Conservation (phyloP, 306 rosid genomes). For the Cyamopsis tetragonoloba region DNA sequence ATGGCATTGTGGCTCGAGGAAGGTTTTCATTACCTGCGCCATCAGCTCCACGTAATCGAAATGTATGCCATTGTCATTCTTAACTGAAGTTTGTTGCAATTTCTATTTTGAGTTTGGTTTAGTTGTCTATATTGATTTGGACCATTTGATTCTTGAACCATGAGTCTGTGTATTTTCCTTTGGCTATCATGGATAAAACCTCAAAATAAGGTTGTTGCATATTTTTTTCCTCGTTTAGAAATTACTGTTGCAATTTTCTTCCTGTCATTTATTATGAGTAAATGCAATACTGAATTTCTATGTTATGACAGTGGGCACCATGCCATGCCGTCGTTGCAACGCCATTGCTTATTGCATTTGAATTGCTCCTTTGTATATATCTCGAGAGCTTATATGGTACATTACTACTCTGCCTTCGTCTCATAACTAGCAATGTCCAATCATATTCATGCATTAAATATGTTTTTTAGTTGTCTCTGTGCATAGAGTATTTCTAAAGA, state of each 20-base stretch:
- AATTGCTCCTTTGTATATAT: constrained; percentile 94
- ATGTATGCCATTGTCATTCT: constrained; percentile 48
- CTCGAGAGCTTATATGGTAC: constrained; percentile 87
- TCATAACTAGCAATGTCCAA: neutral
- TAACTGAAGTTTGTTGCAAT: constrained; percentile 10
- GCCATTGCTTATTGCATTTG: constrained; percentile 92
- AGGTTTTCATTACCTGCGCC: constrained; percentile 98
- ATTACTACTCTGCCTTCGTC: constrained; percentile 7
- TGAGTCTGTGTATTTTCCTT: constrained; percentile 13
- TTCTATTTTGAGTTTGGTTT: constrained; percentile 12
- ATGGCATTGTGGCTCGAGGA: constrained; percentile 91
- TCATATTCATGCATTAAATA: constrained; percentile 3
- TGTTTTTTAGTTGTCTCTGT: constrained; percentile 8
- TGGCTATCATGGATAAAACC: constrained; percentile 5
- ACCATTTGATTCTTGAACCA: constrained; percentile 11
- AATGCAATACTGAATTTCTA: constrained; percentile 24
- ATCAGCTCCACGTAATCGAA: constrained; percentile 87
- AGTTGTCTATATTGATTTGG: neutral
- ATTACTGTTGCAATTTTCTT: neutral
- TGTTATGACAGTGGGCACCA: constrained; percentile 98
- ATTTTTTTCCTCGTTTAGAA: neutral
- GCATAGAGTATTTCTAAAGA: neutral
- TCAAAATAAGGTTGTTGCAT: neutral
- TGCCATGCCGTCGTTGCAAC: constrained; percentile 91
- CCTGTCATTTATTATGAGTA: neutral